A percentile compares a stretch with the other conserved stretches of the same genome.
phyloP scores from a whole-genome alignment of 805 yeast species.

The Wickerhamiella lipophila region DNA sequence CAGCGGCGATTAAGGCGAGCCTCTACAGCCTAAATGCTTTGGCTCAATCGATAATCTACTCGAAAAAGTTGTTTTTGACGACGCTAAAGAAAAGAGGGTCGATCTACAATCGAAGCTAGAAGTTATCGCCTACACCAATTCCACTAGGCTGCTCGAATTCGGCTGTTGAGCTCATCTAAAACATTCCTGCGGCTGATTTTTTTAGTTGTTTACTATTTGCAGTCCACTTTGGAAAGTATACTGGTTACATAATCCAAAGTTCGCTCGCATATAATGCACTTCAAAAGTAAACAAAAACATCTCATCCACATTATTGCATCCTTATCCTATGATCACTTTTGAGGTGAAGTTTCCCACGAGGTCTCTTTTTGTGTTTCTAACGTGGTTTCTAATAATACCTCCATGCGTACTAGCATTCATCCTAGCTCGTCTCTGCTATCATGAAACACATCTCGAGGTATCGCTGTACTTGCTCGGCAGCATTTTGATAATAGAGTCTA shows the following conservation, averaged over 20 bases:
- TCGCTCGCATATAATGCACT: background rate
- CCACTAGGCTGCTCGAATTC: too few species aligned
- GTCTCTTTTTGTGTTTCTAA: background rate
- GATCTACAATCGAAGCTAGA: too few species aligned
- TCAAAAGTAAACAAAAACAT: slow-evolving; percentile 10
- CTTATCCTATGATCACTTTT: slow-evolving; percentile 7
- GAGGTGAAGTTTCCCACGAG: slow-evolving; percentile 5
- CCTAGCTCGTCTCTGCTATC: background rate
- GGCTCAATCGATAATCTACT: too few species aligned
- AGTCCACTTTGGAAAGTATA: background rate
- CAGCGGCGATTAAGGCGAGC: too few species aligned
- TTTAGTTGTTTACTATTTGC: background rate
- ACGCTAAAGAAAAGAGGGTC: too few species aligned
- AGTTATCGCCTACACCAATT: too few species aligned
- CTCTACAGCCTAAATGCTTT: too few species aligned
- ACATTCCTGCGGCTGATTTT: background rate
- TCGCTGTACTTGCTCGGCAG: slow-evolving; percentile 5
- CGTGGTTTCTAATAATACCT: background rate
- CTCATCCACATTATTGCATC: background rate
- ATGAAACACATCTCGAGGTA: background rate
- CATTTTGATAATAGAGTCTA: background rate
- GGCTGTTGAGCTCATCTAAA: too few species aligned
- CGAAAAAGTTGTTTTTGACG: too few species aligned
- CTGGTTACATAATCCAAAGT: background rate
- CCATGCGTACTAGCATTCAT: slow-evolving; percentile 2